A percentile compares a stretch with the other conserved stretches of the same genome.
phyloP scores from a whole-genome alignment of 441 rosid genomes.

The Macaranga tanarius region DNA sequence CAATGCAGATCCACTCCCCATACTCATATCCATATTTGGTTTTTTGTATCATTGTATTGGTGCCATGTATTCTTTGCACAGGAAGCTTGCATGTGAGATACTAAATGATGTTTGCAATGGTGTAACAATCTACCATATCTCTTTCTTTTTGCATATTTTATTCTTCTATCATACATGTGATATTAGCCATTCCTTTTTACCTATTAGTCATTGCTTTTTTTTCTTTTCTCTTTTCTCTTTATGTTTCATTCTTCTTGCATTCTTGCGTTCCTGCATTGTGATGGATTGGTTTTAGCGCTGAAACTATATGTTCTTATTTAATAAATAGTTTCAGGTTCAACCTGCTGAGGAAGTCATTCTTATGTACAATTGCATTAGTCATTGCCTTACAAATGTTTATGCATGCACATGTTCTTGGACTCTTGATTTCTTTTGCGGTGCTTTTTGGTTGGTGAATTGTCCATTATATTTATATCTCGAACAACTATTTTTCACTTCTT shows the following conservation, averaged over 20 bases:
- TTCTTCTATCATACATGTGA: neutral
- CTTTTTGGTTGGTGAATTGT: slow-evolving; percentile 6
- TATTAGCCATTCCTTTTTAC: neutral
- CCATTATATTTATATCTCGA: neutral
- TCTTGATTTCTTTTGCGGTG: neutral
- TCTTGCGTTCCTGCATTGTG: neutral
- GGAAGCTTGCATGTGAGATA: neutral
- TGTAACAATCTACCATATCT: neutral
- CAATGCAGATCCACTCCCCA: neutral
- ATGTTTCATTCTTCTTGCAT: too few relatives aligned
- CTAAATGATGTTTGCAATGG: neutral
- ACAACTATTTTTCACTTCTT: neutral
- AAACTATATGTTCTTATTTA: neutral
- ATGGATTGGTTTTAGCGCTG: neutral
- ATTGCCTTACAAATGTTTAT: slow-evolving; percentile 12
- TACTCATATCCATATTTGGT: neutral
- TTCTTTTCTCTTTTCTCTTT: too few relatives aligned
- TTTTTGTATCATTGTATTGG: neutral
- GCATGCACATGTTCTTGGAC: neutral
- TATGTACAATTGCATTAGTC: neutral
- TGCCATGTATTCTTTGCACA: neutral
- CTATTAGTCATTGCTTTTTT: too few relatives aligned
- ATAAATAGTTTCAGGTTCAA: neutral
- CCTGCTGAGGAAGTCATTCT: neutral
- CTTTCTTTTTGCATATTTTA: neutral